Evolutionary conservation across 257 asterid genomes (phyloP).

Genomic region (Solanum chiquidenum): DNA sequence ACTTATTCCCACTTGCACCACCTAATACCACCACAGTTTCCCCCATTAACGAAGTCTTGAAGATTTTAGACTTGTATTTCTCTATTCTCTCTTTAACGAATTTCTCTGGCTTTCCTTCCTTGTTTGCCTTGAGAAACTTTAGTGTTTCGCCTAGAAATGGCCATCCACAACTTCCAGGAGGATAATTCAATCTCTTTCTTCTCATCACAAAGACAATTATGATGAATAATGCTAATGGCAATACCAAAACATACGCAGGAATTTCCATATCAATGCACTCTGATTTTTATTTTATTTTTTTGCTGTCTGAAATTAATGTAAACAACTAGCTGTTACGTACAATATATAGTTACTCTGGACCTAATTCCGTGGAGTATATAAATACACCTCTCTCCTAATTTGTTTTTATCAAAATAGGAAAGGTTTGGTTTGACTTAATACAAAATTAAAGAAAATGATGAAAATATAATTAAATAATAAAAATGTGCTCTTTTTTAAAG

Average conservation of each 20-base stretch:
- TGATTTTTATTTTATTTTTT: background rate
- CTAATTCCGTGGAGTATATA: background rate
- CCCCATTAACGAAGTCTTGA: slow-evolving; percentile 23
- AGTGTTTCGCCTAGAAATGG: slow-evolving; percentile 10
- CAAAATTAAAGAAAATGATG: too few relatives aligned
- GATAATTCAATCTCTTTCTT: background rate
- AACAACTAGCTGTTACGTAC: background rate
- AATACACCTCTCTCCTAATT: background rate
- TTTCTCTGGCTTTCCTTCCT: slow-evolving; percentile 7
- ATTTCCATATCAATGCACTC: background rate
- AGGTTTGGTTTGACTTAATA: background rate
- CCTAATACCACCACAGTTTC: slow-evolving; percentile 17
- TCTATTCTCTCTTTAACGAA: slow-evolving; percentile 14
- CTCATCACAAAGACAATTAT: background rate
- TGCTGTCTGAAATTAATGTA: background rate
- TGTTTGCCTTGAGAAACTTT: background rate
- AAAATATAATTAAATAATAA: too few relatives aligned
- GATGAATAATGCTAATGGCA: background rate
- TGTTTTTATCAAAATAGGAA: background rate
- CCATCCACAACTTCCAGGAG: slow-evolving; percentile 11
- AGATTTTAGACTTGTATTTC: slow-evolving; percentile 12
- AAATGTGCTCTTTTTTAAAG: too few relatives aligned
- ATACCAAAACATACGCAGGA: background rate
- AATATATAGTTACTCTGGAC: background rate
- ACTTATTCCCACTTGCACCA: slow-evolving; percentile 21